Percentiles rank a stretch among this genome's conserved stretches.
Conservation (phyloP, 306 rosid species). For the Cucumis melo region DNA sequence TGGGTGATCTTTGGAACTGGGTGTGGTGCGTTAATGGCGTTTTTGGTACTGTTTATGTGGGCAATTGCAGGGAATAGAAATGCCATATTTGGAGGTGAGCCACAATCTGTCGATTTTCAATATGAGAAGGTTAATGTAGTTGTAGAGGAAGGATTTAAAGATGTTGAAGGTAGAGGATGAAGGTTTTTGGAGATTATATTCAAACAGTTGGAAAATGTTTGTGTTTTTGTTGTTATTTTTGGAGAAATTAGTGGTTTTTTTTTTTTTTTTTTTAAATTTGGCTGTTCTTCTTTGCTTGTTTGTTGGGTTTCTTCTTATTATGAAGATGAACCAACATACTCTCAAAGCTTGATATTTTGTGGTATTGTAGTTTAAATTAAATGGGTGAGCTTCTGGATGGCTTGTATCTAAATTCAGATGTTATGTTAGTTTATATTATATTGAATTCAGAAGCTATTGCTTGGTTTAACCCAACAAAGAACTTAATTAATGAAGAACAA, state of each 20-base stretch:
- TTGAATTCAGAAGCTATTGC: background rate
- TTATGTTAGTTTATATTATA: background rate
- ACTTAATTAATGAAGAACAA: background rate
- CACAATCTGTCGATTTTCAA: constrained; percentile 26
- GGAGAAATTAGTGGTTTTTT: background rate
- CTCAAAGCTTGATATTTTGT: background rate
- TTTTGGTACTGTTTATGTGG: constrained; percentile 46
- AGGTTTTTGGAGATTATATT: background rate
- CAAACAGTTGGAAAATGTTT: background rate
- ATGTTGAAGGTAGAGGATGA: background rate
- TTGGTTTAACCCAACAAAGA: background rate
- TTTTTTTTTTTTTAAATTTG: background rate
- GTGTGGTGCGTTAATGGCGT: constrained; percentile 41
- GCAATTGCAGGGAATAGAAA: constrained; percentile 23
- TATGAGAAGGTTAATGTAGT: constrained; percentile 55
- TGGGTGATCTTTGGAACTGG: constrained; percentile 47
- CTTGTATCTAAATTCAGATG: background rate
- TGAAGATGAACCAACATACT: background rate
- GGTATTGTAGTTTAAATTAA: background rate
- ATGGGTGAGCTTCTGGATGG: background rate
- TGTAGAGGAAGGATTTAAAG: constrained; percentile 28
- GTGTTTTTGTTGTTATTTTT: background rate
- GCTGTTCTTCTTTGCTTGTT: background rate
- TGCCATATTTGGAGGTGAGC: constrained; percentile 14
- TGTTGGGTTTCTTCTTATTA: background rate